Base-by-base conservation (phyloP, 495 filamentous ascomycete genomes). In the Daldinia grandis region DNA sequence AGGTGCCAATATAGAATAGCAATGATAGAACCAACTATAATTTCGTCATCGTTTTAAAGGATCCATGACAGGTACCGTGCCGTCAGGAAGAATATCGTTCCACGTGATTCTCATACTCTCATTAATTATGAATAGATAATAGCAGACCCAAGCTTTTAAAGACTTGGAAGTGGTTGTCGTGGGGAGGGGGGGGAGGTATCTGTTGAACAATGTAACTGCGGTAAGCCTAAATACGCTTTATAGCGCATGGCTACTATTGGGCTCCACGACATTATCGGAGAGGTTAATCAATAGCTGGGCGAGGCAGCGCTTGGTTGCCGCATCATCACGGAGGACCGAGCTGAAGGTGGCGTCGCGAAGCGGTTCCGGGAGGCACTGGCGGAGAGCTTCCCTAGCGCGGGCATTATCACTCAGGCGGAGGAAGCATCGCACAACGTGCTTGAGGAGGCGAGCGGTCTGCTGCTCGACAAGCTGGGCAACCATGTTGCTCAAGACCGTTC, bases 401-500 rank as follows among this genome's bases (percentile, higher is more conserved):
- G 93, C 96, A 78, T 99, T 99, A 73, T 99, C 95, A 76, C 93
- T 97, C 35, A 99, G 83, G 92, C 95, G 86, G 74, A 99, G 86
- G 78, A 99, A 99, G 81, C 95, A 99, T 59, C 95, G 87, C 25
- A 99, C 96, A 57, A 99, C 95, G 74, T 99, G 95, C 87, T 99
- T 99, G 19, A 99, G 87, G 28, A 99, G 86, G 47, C 95, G 85
- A 37, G 97, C 96, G 0, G 95, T 99, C 81, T 98, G 95, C 75
- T 97, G 94, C 78, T 99, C 95, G 42, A 98, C 96, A 21, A 99
- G 85, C 80, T 98, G 94, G 42, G 89, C 91, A 35, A 99, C 95
- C 95, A 99, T 99, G 74, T 98, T 99, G 82, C 93, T 97, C 53
- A 99, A 84, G 28, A 99, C 95, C 0, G 95, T 99, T 10, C 95